Evolutionary conservation across 2,329 filamentous ascomycete species (phyloP), one percentile per base, ranked within the genome.

Genomic region (Hysterium pulicare): DNA sequence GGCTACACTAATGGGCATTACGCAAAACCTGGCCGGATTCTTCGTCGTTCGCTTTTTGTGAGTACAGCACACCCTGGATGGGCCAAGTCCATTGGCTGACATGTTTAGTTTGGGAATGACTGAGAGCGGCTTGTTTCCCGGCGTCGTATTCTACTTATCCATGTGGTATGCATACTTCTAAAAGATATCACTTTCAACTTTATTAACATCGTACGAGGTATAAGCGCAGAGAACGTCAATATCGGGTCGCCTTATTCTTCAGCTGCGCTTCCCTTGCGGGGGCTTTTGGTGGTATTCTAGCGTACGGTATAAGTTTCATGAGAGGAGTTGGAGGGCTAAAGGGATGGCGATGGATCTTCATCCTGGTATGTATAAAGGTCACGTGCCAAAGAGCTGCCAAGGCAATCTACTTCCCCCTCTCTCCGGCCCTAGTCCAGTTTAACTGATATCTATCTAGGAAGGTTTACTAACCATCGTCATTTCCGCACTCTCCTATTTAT

Each of bases 251-350:
- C 3, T 67, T 83, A 4, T 83, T 82, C 55, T 83, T 78, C 53
- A 78, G 73, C 31, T 77, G 76, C 16, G 76, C 77, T 1, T 74
- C 76, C 7, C 61, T 82, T 10, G 78, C 79, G 0, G 78, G 77
- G 17, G 79, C 80, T 1, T 83, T 84, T 57, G 78, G 78, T 38
- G 79, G 80, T 7, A 68, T 84, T 13, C 66, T 84, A 0, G 79
- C 81, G 0, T 78, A 73, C 46, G 65, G 64, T 2, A 85, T 87
- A 49, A 70, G 68, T 16, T 84, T 86, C 49, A 75, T 84, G 47
- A 78, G 83, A 53, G 69, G 71, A 28, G 74, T 76, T 3, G 73
- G 71, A 7, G 77, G 62, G 0, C 61, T 64, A n/a, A 47, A 51
- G 6, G 67, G 66, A 1, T 70, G 67, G 67, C 47, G 63, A 16